Evolutionary conservation across 805 yeast genomes (phyloP), one percentile per base, ranked within the genome.

Genomic region (Pichia phayaonensis): DNA sequence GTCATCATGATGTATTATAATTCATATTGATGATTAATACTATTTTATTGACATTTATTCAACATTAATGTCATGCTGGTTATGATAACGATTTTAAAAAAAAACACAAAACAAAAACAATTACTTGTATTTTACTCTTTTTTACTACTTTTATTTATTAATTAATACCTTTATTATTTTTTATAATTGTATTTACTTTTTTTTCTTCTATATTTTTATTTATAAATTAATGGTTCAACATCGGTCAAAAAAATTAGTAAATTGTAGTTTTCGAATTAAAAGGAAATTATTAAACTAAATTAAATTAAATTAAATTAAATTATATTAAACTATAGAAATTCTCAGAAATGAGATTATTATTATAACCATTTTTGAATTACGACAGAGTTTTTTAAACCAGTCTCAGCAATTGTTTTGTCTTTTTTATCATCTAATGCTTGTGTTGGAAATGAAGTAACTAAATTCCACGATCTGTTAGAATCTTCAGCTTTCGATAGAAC

Each of bases 391-490:
- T 77, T 76, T 55, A 89, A 72, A 34, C 88, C 88, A 5, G 95
- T 94, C 27, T 82, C 89, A 50, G 76, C 78, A 45, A 92, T 79
- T 2, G 85, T 76, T 39, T 73, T 62, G 12, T 69, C 71, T 42
- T 73, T 69, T 51, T 85, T 81, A 46, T 76, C 81, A 48, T 77
- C 83, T 40, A 92, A 77, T 26, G 84, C 80, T 63, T 80, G 78
- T 27, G 86, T 83, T 11, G 98, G 98, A 71, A 88, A 88, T 0
- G 95, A 81, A 55, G 86, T 81, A 49, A 86, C 86, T 54, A 90
- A 74, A 5, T 77, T 74, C 67, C 86, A 90, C 6, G 71, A 65
- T 61, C 84, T 76, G 12, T 66, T 50, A 34, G 60, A 59, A 6
- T 64, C 59, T n/a, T 68, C 62, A 1, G 80, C 73, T 54, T 79